phyloP scores from a whole-genome alignment of 2,329 filamentous ascomycete species.

The Alternaria viburni region DNA sequence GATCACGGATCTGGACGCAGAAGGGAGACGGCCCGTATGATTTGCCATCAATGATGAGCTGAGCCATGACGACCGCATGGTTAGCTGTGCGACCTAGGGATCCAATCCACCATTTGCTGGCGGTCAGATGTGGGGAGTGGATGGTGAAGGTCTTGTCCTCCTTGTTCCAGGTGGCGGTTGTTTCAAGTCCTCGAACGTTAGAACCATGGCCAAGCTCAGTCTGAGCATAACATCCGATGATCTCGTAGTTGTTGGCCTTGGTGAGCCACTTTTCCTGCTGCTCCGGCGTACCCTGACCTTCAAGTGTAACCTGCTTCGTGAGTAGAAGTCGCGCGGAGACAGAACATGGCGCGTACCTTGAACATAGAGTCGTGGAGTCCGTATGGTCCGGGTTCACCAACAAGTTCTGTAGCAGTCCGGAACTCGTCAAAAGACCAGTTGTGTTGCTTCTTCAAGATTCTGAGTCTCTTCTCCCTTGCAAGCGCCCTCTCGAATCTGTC shows the following conservation, averaged over 20 bases:
- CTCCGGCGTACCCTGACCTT: conserved; percentile 73
- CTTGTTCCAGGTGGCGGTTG: conserved; percentile 74
- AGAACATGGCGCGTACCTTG: conserved; percentile 53
- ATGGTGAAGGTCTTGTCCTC: conserved; percentile 77
- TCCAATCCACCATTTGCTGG: conserved; percentile 87
- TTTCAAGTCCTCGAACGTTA: conserved; percentile 69
- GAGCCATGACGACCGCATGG: conserved; percentile 79
- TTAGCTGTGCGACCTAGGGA: conserved; percentile 78
- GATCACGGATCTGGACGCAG: conserved; percentile 70
- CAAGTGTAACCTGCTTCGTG: conserved; percentile 64
- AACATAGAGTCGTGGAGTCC: conserved; percentile 76
- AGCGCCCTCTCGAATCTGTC: conserved; percentile 74
- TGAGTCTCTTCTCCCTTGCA: conserved; percentile 72
- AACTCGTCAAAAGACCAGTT: conserved; percentile 72
- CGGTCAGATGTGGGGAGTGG: conserved; percentile 74
- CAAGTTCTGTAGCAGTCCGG: conserved; percentile 68
- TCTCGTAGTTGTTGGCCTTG: conserved; percentile 70
- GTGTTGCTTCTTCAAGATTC: conserved; percentile 69
- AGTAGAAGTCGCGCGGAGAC: conserved; percentile 1
- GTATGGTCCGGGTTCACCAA: conserved; percentile 76
- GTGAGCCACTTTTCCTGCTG: conserved; percentile 77
- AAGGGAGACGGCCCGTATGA: conserved; percentile 78
- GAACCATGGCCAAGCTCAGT: conserved; percentile 81
- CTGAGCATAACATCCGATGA: conserved; percentile 81
- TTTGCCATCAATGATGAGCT: conserved; percentile 73